Evolutionary conservation across 306 rosid species (phyloP).

Genomic region (Cicer pinnatifidum): DNA sequence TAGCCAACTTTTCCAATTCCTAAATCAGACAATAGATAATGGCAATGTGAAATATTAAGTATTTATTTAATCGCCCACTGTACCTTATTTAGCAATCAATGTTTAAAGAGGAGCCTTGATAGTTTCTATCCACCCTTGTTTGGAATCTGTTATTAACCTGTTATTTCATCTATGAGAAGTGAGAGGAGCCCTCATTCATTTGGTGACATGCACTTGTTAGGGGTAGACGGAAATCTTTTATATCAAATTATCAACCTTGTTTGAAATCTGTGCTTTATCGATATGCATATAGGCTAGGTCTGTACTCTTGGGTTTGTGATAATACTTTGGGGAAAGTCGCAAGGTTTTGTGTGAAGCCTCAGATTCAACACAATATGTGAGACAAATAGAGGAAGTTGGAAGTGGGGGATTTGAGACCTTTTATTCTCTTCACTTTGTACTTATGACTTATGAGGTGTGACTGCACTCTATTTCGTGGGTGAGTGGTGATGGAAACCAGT

Average conservation of each 20-base stretch:
- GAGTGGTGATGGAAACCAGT: not conserved
- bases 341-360: not conserved
- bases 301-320: not conserved
- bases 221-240: not conserved
- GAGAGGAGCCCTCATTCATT: not conserved
- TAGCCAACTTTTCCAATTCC: not conserved
- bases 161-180: not conserved
- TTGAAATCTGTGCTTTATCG: not conserved
- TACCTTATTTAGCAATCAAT: not conserved
- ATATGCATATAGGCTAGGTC: not conserved
- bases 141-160: not conserved
- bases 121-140: slow-evolving; percentile 2
- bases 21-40: not conserved
- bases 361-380: not conserved
- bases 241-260: not conserved
- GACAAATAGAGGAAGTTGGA: not conserved
- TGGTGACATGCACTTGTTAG: not conserved
- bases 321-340: not conserved
- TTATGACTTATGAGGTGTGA: slow-evolving; percentile 17
- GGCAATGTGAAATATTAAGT: not conserved
- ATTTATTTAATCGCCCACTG: not conserved
- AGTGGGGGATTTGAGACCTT: not conserved
- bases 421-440: not conserved
- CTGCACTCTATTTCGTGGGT: not conserved
- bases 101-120: not conserved